Percentiles rank a stretch among this genome's conserved stretches.
Conservation (phyloP, 2,329 filamentous ascomycete species). For the Scedosporium boydii region DNA sequence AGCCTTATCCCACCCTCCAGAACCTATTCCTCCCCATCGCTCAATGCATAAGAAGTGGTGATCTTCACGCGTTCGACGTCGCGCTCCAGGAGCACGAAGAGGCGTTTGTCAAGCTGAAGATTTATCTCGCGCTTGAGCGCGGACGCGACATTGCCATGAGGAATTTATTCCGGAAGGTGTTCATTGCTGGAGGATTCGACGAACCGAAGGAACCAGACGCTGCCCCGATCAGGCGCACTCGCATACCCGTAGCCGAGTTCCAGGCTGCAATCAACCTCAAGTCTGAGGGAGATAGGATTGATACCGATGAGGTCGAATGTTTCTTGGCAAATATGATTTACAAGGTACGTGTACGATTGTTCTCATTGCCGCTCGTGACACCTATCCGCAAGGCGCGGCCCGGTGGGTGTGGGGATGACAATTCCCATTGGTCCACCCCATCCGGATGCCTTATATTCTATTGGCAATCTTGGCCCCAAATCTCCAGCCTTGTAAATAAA, state of each 20-base stretch:
- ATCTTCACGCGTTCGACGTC: constrained; percentile 74
- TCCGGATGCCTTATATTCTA: not conserved
- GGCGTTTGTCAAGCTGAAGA: constrained; percentile 86
- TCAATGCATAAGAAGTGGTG: constrained; percentile 69
- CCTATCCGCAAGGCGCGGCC: not conserved
- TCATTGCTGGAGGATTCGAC: constrained; percentile 73
- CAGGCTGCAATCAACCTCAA: constrained; percentile 72
- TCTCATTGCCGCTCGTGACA: not conserved
- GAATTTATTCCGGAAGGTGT: constrained; percentile 88
- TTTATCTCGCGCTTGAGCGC: constrained; percentile 89
- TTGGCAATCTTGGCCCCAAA: not conserved
- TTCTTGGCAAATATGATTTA: constrained; percentile 95
- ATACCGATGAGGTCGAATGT: constrained; percentile 92
- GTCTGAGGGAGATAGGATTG: constrained; percentile 55
- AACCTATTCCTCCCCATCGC: constrained; percentile 70
- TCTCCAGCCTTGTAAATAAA: constrained; percentile 2
- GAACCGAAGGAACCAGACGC: constrained; percentile 62
- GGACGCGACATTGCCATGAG: constrained; percentile 85
- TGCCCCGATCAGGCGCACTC: constrained; percentile 57
- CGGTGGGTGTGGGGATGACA: not conserved
- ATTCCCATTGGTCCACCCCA: not conserved
- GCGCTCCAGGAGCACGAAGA: constrained; percentile 75
- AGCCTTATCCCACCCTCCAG: constrained; percentile 67
- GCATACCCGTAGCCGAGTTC: constrained; percentile 78
- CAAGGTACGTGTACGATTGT: constrained; percentile 53